These are phyloP conservation scores for Verticillium tricorpus DNA, from an alignment of 2,329 filamentous ascomycete species.

Conservation along the genomic window DNA sequence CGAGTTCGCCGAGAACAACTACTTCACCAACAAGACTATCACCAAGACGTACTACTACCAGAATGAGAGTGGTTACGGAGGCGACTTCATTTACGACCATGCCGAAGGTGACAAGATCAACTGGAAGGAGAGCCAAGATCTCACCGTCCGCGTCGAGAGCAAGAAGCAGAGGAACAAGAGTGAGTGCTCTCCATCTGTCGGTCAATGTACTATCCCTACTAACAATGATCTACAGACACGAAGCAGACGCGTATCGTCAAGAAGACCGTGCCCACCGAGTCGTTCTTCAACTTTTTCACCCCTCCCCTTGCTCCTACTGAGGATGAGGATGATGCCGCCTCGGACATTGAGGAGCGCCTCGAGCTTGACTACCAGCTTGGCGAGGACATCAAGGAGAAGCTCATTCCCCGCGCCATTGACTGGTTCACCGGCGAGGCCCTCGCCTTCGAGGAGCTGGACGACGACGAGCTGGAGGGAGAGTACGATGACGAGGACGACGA, in stretches of 20 bases:
- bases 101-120: constrained; percentile 97
- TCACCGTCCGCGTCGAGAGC: constrained; percentile 92
- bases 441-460: constrained; percentile 88
- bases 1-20: constrained; percentile 91
- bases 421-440: constrained; percentile 99
- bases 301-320: constrained; percentile 82
- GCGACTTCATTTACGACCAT: constrained; percentile 99
- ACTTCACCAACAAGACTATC: constrained; percentile 94
- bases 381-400: constrained; percentile 99
- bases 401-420: constrained; percentile 96
- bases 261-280: constrained; percentile 97
- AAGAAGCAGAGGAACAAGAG: constrained; percentile 99
- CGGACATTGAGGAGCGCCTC: constrained; percentile 93
- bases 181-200: constrained; percentile 38
- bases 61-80: constrained; percentile 96
- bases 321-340: constrained; percentile 67
- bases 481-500: constrained; percentile 89
- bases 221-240: constrained; percentile 60
- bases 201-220: constrained; percentile 1
- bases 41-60: constrained; percentile 99
- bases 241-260: constrained; percentile 99
- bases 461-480: constrained; percentile 75
- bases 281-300: constrained; percentile 99
- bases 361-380: constrained; percentile 98
- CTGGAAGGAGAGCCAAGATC: constrained; percentile 89